Conservation (phyloP, 1,284 basidiomycete genomes). For the Apiotrichum sp. region DNA sequence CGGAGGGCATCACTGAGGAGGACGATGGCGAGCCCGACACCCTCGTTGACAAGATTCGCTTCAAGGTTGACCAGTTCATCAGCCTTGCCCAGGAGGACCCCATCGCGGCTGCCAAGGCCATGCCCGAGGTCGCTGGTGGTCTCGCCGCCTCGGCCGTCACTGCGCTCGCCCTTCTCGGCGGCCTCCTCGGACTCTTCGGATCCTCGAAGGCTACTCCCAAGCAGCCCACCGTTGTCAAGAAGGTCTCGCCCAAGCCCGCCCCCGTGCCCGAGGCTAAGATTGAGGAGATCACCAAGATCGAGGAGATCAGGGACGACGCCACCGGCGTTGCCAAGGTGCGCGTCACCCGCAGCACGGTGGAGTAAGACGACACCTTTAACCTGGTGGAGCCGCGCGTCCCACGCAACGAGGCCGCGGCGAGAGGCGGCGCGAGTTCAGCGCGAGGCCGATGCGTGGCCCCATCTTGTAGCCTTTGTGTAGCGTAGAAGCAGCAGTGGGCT, state of each 20-base stretch:
- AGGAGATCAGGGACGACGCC: slow-evolving; percentile 20
- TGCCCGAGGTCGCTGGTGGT: slow-evolving; percentile 77
- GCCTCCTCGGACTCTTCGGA: slow-evolving; percentile 70
- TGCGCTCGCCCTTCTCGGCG: slow-evolving; percentile 73
- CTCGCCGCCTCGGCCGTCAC: slow-evolving; percentile 66
- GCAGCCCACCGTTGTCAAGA: slow-evolving; percentile 33
- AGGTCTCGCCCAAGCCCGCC: slow-evolving; percentile 36
- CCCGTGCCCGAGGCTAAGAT: slow-evolving; percentile 21
- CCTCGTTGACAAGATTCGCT: slow-evolving; percentile 37
- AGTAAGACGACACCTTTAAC: background rate
- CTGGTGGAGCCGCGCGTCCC: too few relatives aligned
- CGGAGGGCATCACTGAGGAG: slow-evolving; percentile 53
- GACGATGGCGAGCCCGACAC: slow-evolving; percentile 34
- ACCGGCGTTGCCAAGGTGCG: slow-evolving; percentile 31
- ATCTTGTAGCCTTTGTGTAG: background rate
- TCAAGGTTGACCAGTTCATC: slow-evolving; percentile 45
- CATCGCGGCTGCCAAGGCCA: slow-evolving; percentile 64
- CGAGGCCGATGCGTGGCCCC: background rate
- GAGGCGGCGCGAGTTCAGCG: too few relatives aligned
- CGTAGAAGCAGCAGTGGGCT: background rate
- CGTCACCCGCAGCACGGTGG: slow-evolving; percentile 19
- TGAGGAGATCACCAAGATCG: slow-evolving; percentile 10
- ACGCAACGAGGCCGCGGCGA: too few relatives aligned
- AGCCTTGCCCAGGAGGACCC: slow-evolving; percentile 34
- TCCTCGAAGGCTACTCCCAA: slow-evolving; percentile 31